Percentiles rank a stretch among this genome's conserved stretches.
These are phyloP conservation scores for Suillus americanus DNA, from an alignment of 768 basidiomycete genomes.

Conservation along the genomic window DNA sequence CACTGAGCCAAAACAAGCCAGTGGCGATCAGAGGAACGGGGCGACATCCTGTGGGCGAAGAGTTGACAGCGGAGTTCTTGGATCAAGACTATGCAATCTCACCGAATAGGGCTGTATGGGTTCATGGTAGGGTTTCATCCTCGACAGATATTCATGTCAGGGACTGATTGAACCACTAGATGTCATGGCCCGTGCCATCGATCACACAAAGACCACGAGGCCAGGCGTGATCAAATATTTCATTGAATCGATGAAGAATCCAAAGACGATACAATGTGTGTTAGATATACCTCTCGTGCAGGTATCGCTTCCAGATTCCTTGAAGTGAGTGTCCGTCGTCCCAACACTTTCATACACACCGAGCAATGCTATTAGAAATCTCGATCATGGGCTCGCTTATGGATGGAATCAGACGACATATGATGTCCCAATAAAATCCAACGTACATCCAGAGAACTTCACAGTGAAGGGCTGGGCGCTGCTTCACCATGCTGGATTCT, in stretches of 20 bases:
- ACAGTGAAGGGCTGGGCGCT: conserved; percentile 7
- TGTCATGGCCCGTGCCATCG: neutral
- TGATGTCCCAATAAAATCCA: neutral
- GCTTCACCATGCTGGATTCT: conserved; percentile 9
- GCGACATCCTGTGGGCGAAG: neutral
- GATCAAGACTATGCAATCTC: neutral
- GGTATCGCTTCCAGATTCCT: neutral
- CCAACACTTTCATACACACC: no score
- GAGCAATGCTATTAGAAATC: neutral
- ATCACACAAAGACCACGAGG: neutral
- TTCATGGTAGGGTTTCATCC: no score
- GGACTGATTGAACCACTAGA: neutral
- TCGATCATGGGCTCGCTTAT: neutral
- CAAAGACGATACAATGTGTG: neutral
- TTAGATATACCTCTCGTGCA: neutral
- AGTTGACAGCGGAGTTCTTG: neutral
- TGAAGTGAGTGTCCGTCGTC: neutral
- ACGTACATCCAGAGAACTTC: neutral
- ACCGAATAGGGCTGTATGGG: no score
- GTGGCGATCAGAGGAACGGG: neutral
- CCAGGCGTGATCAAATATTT: neutral
- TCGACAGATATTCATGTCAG: no score
- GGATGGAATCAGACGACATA: neutral
- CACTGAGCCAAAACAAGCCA: neutral
- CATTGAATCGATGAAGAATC: neutral